Evolutionary conservation across 1,284 basidiomycete genomes (phyloP), one percentile per base, ranked within the genome.

Genomic region (Microbotryum silenes-acaulis): DNA sequence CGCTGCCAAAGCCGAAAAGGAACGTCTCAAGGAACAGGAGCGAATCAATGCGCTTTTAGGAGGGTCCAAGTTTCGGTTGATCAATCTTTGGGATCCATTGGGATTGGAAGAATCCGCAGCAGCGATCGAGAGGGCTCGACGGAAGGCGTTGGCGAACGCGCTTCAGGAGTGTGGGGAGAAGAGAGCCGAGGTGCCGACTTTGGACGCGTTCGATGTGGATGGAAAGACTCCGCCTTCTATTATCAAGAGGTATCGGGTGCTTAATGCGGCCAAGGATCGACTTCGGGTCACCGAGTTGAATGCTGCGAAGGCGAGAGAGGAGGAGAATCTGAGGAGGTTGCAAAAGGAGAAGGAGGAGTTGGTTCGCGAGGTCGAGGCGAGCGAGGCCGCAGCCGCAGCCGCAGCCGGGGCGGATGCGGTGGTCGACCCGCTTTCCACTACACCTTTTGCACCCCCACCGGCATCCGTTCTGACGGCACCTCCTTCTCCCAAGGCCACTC

Each of bases 21-120:
- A 68, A 44, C 57, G 62, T n/a, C 61, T 66, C 54, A 63, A 63
- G 51, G 64, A 68, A 58, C 63, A 68, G 59, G 60, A 64, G 23
- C 57, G 62, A 25, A 51, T 68, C 12, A 56, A 65, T n/a, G 51
- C 37, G 16, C 31, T 62, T 20, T 57, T 68, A 5, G 59, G 59
- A 14, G 59, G 59, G 10, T 56, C 27, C 8, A 59, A 58, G 16
- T 37, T 66, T 9, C 44, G 49, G n/a, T 25, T 68, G 10, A 53
- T 58, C 10, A 53, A 68, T 48, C 44, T 68, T 8, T 64, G 21
- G 44, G 60, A 68, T 42, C 66, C 66, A 14, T 25, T 51, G 7
- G 66, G 61, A 0, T 46, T 16, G 16, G 57, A 48, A n/a, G 55
- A 57, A 31, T 57, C 61, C 18, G 23, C 56, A 7, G 47, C 61